Base-by-base conservation (phyloP, 495 filamentous ascomycete species). In the Annulohypoxylon moriforme region DNA sequence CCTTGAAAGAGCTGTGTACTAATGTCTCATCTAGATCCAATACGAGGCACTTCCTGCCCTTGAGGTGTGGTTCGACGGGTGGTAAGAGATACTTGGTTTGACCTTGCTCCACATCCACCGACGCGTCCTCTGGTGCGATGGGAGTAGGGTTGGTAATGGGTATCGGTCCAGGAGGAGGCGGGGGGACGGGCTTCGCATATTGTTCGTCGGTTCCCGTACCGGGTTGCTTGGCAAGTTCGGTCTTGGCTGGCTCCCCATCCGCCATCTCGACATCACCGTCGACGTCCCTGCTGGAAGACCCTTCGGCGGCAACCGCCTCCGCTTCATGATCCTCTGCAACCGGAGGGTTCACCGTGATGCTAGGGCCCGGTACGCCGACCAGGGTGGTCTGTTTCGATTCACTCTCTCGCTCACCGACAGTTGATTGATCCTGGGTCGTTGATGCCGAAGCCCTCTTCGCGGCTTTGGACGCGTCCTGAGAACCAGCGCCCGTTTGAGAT, bases 1-100 rank as follows among this genome's bases (percentile, higher is more conserved):
- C 96, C 90, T 99, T 99, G 81, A 99, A 99, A 75, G 96, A 98
- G 79, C 96, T 98, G 81, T 99, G 96, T 20, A 99, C 96, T 36
- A 99, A 82, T n/a, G 96, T 99, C 79, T 99, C 96, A 71, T 99
- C 96, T 49, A 99, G 82, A 82, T 99, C 96, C 24, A 99, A 85
- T 14, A 99, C 95, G 46, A 99, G 83, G 75, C 96, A 98, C 79
- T 99, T 99, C 75, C 91, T 90, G 22, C 93, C 92, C 67, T 90
- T 89, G 72, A 96, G 88, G 68, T 90, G 89, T 13, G 94, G 90
- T 16, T 88, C 81, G 52, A 94, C 83, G 9, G 94, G 92, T 14
- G 93, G 93, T 55, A 98, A 81, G 31, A 99, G 84, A 83, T 86
- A 96, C 71, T 91, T 90, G 62, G 91, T 87, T 59, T 84, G 80